phyloP scores from a whole-genome alignment of 116 monocot species.

The Zostera marina region DNA sequence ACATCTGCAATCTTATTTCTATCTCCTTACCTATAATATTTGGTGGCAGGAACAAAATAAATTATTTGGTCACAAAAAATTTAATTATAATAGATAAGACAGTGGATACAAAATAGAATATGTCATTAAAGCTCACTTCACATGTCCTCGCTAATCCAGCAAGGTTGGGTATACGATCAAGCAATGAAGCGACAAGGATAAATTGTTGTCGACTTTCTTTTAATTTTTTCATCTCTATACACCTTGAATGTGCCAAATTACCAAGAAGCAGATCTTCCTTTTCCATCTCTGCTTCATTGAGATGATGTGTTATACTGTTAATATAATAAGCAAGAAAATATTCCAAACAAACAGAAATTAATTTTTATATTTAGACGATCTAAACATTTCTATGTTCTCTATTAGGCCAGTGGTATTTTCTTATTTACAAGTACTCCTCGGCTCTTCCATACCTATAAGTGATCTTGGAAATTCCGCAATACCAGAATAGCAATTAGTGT shows the following conservation, averaged over 20 bases:
- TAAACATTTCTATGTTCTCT: no score
- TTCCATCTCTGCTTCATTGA: conserved; percentile 40
- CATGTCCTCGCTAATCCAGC: conserved; percentile 93
- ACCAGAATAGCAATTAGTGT: conserved; percentile 1
- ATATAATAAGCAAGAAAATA: no score
- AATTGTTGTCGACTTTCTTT: conserved; percentile 57
- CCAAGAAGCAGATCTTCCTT: conserved; percentile 67
- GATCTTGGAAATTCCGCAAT: conserved; percentile 15
- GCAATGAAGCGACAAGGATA: conserved; percentile 75
- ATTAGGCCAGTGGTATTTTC: no score
- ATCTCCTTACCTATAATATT: no score
- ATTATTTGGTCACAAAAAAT: no score
- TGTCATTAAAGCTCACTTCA: conserved; percentile 33
- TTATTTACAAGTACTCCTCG: not conserved
- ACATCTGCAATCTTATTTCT: no score
- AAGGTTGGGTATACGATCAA: conserved; percentile 96
- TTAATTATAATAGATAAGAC: no score
- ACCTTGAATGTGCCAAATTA: conserved; percentile 42
- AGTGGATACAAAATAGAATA: no score
- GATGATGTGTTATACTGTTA: not conserved
- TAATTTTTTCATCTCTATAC: conserved; percentile 27
- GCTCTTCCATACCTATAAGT: conserved; percentile 30
- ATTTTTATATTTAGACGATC: no score
- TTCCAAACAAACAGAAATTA: no score
- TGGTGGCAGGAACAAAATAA: no score